Evolutionary conservation across 441 rosid genomes (phyloP), one percentile per base, ranked within the genome.

Genomic region (Adansonia gregorii): DNA sequence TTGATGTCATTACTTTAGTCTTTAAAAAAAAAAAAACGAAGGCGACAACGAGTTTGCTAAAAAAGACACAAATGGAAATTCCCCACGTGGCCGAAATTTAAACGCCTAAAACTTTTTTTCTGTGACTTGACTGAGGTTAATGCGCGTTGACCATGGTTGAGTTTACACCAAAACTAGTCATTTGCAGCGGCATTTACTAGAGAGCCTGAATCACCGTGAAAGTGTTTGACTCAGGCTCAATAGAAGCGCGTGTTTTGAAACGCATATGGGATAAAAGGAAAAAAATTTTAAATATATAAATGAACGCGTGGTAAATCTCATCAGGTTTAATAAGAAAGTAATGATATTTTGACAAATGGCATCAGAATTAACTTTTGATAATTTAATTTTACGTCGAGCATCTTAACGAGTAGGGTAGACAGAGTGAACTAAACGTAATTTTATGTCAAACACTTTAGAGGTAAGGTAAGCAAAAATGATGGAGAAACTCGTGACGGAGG

Each of bases 181-280:
- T 78, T 84, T 87, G 82, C 88, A 87, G 87, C 88, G 87, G 78
- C 80, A 46, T 46, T 46, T 6, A 17, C 56, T 74, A 19, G 19
- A 1, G 51, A 69, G 73, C 22, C 71, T 2, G 76, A 31, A 45
- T 63, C 27, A 8, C 9, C 4, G 20, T 15, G 7, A 46, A 41
- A 19, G 8, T 4, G 0, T 4, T 70, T 55, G 79, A 78, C 80
- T 78, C 67, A 68, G 51, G 19, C 73, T n/a, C 60, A 39, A 2
- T 3, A 0, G 2, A 0, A 0, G 10, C 6, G 67, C 49, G 69
- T 51, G 74, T 7, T 17, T 1, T 72, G 4, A 20, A 55, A 11
- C 27, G 55, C 55, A 51, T 14, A 49, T 12, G 2, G 27, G 27
- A 24, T 24, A 24, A 24, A 24, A 24, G 1, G 27, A 24, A 24